phyloP scores from a whole-genome alignment of 208 protist genomes.

The Crithidia sp. region DNA sequence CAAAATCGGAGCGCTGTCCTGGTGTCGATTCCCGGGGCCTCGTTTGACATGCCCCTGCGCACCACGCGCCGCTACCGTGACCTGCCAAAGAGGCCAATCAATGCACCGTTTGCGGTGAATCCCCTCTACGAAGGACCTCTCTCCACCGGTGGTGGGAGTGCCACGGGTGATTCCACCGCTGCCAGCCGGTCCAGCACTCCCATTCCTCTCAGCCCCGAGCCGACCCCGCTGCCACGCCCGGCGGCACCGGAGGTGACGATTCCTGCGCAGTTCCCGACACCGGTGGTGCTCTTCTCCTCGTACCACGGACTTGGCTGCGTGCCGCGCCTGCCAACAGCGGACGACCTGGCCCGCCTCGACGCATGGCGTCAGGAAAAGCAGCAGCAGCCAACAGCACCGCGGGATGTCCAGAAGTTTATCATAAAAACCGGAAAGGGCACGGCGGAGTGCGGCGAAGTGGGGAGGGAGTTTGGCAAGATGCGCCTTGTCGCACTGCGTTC shows the following conservation, averaged over 20 bases:
- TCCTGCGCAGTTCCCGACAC: slow-evolving; percentile 59
- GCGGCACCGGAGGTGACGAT: slow-evolving; percentile 14
- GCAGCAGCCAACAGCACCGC: not conserved
- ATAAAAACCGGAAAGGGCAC: slow-evolving; percentile 8
- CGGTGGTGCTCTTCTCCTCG: slow-evolving; percentile 54
- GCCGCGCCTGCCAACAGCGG: slow-evolving; percentile 42
- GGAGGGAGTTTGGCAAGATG: slow-evolving; percentile 6
- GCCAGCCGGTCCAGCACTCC: not conserved
- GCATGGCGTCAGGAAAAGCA: slow-evolving; percentile 15
- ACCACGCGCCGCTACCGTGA: slow-evolving; percentile 38
- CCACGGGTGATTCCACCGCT: not conserved
- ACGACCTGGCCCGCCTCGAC: slow-evolving; percentile 20
- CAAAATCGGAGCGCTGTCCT: slow-evolving; percentile 16
- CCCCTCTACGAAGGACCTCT: slow-evolving; percentile 46
- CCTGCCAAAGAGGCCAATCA: slow-evolving; percentile 49
- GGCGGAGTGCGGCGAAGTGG: not conserved
- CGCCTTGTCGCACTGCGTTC: slow-evolving; percentile 8
- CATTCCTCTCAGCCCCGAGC: not conserved
- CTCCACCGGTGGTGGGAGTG: not conserved
- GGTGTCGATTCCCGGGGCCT: slow-evolving; percentile 36
- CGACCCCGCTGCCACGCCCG: slow-evolving; percentile 3
- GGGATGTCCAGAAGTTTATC: slow-evolving; percentile 8
- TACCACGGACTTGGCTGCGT: slow-evolving; percentile 68
- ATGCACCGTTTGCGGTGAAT: slow-evolving; percentile 52
- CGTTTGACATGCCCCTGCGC: slow-evolving; percentile 19